Evolutionary conservation across 2,329 filamentous ascomycete genomes (phyloP), one percentile per base, ranked within the genome.

Genomic region (Taxawa tesnikishii): DNA sequence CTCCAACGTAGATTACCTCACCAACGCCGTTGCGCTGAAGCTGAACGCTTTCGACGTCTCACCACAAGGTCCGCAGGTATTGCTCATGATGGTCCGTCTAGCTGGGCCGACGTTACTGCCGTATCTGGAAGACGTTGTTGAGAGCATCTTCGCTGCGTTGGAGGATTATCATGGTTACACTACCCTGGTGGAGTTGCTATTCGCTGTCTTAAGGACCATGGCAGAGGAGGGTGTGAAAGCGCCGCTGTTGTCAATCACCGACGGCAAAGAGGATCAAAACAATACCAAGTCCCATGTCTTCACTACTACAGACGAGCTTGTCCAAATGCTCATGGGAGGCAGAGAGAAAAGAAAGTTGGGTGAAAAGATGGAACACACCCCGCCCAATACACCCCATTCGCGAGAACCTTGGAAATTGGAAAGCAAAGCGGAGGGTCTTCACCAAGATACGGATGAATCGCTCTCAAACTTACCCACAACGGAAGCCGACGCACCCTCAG

Each of bases 101-200:
- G 83, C 85, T 12, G 90, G 90, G 0, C 76, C 85, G 1, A 68
- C 68, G 6, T 55, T 98, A 14, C 67, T 98, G 8, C 85, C 87
- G 0, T 94, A 87, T 49, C 63, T 98, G 2, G 88, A 96, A 48
- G 90, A 98, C 49, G 73, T 94, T 1, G 76, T 96, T 3, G 80
- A 78, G 4, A 88, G 83, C 1, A 84, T 98, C 24, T 96, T 98
- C 53, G 80, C 82, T 0, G 84, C 87, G 0, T 61, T 98, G n/a
- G 85, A 94, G 43, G 83, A 84, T 47, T 98, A 90, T 46, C 90
- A 98, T 47, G 90, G 90, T 2, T 96, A 98, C 51, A 77, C 84
- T 1, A 60, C 70, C 12, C 75, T 98, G 35, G 87, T 93, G 1
- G 84, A 94, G 49, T 71, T 77, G 28, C 63, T 98, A 5, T 98